A percentile compares a stretch with the other conserved stretches of the same genome.
Evolutionary conservation across 805 yeast genomes (phyloP).

Genomic region (Starmerella sirachaensis): DNA sequence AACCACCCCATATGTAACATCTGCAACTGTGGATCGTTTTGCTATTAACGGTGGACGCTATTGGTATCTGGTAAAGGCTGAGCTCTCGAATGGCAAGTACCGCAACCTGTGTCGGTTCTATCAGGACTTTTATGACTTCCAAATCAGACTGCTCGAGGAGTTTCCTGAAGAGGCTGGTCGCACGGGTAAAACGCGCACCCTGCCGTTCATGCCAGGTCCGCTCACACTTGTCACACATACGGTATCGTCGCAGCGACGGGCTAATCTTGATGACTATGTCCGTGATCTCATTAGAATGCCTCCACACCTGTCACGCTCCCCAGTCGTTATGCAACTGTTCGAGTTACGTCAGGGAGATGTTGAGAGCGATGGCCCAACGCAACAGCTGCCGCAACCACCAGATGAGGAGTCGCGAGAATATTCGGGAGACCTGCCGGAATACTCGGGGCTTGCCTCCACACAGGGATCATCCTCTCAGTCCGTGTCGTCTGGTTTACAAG

Average conservation of each 20-base stretch:
- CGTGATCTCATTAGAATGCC: constrained; percentile 59
- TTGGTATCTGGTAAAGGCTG: constrained; percentile 69
- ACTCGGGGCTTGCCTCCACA: background rate
- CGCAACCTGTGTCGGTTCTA: constrained; percentile 76
- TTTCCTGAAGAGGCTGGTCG: constrained; percentile 92
- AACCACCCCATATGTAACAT: constrained; percentile 31
- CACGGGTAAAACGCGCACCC: constrained; percentile 59
- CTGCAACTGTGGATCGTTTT: constrained; percentile 68
- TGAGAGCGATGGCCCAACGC: constrained; percentile 30
- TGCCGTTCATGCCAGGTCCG: constrained; percentile 96
- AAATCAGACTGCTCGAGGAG: constrained; percentile 63
- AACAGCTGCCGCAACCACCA: constrained; percentile 30
- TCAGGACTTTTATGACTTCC: constrained; percentile 93
- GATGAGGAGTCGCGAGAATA: constrained; percentile 5
- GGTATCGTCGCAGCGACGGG: constrained; percentile 43
- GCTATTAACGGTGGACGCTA: constrained; percentile 74
- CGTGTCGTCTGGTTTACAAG: too few species aligned
- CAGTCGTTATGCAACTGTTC: constrained; percentile 59
- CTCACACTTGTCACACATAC: constrained; percentile 78
- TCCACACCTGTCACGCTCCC: constrained; percentile 55
- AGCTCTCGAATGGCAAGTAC: constrained; percentile 51
- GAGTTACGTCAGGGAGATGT: constrained; percentile 54
- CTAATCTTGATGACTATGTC: constrained; percentile 46
- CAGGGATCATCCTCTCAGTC: too few species aligned
- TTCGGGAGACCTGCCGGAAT: constrained; percentile 15